Base-by-base conservation (phyloP, 805 yeast genomes). In the Komagataella populi region DNA sequence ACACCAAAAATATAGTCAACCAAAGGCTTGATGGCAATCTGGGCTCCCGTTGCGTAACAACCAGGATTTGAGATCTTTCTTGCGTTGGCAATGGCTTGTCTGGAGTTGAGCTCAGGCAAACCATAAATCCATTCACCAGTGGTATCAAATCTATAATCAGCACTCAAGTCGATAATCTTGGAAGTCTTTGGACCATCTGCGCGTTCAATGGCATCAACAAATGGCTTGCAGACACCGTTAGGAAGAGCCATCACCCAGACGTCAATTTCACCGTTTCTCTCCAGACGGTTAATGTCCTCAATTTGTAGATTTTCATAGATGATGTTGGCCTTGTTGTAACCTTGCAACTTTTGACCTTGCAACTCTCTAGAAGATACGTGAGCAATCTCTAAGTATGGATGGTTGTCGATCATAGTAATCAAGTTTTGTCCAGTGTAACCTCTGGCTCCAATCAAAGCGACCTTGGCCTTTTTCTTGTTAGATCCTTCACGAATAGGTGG, bases 231-330 rank as follows among this genome's bases (percentile, higher is more conserved):
- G 44, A 93, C 96, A 49, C 96, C 97, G 65, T 93, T 93, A 56
- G 99, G 99, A 61, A 93, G 76, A 1, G 99, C 99, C 99, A 95
- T 93, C 23, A 95, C 95, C 99, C 99, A 93, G 50, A 90, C 84
- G 62, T 93, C 99, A 53, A 93, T 87, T 51, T 79, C 86, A 49
- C 81, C 79, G 48, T 80, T 71, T 56, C 81, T 75, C 68, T 91
- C 99, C 55, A 93, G 70, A 56, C 73, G 70, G 62, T 80, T 80
- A 57, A 93, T 84, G 59, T 93, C 98, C 61, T 88, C 96, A 47
- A 83, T 77, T 63, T 84, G 90, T 59, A 93, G 73, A 68, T 90
- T 93, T 55, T 87, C 87, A 69, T 93, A 93, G 50, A 77, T 74
- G 51, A 91, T 78, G 53, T 85, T 80, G 51, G 77, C 73, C 70